A percentile compares a stretch with the other conserved stretches of the same genome.
Evolutionary conservation across 495 filamentous ascomycete genomes (phyloP).

Genomic region (Annulohypoxylon nitens): DNA sequence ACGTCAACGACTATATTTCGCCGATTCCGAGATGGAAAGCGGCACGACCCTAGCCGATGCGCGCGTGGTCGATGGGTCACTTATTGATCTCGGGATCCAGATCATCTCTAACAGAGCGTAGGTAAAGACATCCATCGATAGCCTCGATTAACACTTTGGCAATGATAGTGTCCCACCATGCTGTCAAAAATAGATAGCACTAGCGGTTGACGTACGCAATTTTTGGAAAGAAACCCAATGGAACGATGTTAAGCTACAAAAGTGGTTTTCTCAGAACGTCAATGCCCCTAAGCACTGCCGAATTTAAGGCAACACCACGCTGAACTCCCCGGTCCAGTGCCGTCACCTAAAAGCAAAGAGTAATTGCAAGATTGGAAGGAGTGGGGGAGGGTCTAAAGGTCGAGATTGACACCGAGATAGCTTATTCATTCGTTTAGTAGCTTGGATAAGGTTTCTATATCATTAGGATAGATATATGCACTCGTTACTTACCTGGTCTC

Average conservation of each 20-base stretch:
- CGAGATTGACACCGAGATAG: neutral
- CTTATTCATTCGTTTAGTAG: too few species aligned
- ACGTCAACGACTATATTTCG: neutral
- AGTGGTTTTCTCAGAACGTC: neutral
- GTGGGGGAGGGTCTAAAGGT: neutral
- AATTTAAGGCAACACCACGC: neutral
- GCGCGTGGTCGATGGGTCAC: neutral
- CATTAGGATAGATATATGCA: neutral
- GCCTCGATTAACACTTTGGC: neutral
- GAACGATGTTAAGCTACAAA: neutral
- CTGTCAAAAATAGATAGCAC: neutral
- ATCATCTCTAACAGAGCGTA: neutral
- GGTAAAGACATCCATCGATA: neutral
- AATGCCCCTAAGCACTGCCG: neutral
- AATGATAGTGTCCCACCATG: neutral
- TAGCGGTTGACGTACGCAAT: neutral
- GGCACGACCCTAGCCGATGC: neutral
- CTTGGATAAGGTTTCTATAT: too few species aligned
- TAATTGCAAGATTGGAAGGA: neutral
- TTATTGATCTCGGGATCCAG: neutral
- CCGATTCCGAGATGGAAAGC: neutral
- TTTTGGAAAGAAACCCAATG: neutral
- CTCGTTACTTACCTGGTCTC: neutral
- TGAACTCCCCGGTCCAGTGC: neutral
- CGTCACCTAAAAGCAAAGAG: too few species aligned